Evolutionary conservation across 306 rosid genomes (phyloP).

Genomic region (Trichosanthes truncata): DNA sequence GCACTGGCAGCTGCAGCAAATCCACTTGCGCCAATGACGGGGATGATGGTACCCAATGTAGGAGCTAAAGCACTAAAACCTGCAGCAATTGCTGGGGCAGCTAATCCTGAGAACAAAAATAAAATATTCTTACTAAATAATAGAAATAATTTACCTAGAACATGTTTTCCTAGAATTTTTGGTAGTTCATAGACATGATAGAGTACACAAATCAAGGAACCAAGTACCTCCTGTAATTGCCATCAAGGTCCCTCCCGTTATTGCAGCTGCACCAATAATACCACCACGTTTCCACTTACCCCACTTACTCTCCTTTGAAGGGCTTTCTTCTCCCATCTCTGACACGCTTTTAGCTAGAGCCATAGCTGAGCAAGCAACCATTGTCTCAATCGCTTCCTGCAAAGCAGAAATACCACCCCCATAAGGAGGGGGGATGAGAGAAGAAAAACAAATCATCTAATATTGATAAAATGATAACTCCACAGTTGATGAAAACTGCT

Average conservation of each 20-base stretch:
- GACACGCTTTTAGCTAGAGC: slow-evolving; percentile 56
- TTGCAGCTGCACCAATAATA: slow-evolving; percentile 90
- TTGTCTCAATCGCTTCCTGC: slow-evolving; percentile 87
- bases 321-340: slow-evolving; percentile 33
- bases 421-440: slow-evolving; percentile 5
- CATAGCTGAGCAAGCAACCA: slow-evolving; percentile 91
- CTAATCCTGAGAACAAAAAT: slow-evolving; percentile 54
- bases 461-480: not conserved
- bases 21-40: slow-evolving; percentile 82
- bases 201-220: not conserved
- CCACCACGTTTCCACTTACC: slow-evolving; percentile 89
- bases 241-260: slow-evolving; percentile 87
- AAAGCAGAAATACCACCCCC: slow-evolving; percentile 21
- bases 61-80: slow-evolving; percentile 91
- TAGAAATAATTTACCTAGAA: not conserved
- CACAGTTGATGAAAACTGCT: not conserved
- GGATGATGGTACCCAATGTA: slow-evolving; percentile 81
- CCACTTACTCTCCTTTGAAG: slow-evolving; percentile 53
- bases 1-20: slow-evolving; percentile 94
- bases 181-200: not conserved
- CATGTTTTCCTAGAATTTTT: not conserved
- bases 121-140: slow-evolving; percentile 7
- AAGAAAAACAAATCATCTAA: not conserved
- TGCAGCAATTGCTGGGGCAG: slow-evolving; percentile 96
- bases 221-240: slow-evolving; percentile 83